Evolutionary conservation across 1,284 basidiomycete genomes (phyloP).

Genomic region (Heliocybe sulcata): DNA sequence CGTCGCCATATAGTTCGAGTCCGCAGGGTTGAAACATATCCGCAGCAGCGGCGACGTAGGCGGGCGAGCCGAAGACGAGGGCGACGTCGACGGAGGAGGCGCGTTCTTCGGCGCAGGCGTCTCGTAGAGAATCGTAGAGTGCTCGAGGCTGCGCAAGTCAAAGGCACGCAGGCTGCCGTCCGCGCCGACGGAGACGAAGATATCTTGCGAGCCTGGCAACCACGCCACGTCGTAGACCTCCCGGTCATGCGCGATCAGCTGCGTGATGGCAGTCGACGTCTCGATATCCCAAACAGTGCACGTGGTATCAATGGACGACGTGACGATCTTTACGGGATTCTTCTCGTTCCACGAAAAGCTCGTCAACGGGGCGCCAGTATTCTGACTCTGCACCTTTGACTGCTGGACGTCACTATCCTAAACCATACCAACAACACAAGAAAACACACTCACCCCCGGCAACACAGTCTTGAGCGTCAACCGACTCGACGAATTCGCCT

Average conservation of each 20-base stretch:
- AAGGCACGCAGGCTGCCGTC: conserved; percentile 96
- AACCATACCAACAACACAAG: conserved; percentile 4
- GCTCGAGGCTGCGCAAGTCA: conserved; percentile 92
- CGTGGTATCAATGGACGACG: conserved; percentile 94
- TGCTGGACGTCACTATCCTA: conserved; percentile 35
- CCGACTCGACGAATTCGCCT: conserved; percentile 48
- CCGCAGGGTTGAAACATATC: conserved; percentile 81
- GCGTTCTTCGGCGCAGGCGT: conserved; percentile 74
- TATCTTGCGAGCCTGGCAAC: conserved; percentile 97
- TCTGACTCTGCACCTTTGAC: conserved; percentile 83
- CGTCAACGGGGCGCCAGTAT: conserved; percentile 83
- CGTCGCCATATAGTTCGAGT: conserved; percentile 89
- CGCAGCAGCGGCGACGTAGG: conserved; percentile 76
- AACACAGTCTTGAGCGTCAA: conserved; percentile 61
- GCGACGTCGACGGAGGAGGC: conserved; percentile 43
- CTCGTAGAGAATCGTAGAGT: conserved; percentile 98
- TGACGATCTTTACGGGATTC: conserved; percentile 82
- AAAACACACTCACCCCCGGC: conserved; percentile 65
- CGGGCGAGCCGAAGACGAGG: conserved; percentile 55
- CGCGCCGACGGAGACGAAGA: conserved; percentile 97
- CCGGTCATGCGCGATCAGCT: conserved; percentile 96
- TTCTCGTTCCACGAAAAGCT: conserved; percentile 96
- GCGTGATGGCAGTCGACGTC: conserved; percentile 91
- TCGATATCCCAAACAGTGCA: conserved; percentile 98
- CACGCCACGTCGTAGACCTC: conserved; percentile 98